Evolutionary conservation across 306 rosid species (phyloP).

Genomic region (Vigna reflexopilosa): DNA sequence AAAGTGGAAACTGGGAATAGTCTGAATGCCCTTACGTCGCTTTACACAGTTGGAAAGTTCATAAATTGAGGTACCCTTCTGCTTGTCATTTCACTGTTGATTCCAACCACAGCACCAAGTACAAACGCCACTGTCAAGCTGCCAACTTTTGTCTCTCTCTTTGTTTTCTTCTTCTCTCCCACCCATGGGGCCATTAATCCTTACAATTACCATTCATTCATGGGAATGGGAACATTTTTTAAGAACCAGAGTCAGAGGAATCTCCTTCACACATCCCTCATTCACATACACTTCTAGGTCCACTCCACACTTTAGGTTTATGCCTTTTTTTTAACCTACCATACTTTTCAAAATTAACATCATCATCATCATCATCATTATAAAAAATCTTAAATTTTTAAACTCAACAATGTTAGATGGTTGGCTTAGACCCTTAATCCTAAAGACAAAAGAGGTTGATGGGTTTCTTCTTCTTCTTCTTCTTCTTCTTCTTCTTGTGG

Average conservation of each 20-base stretch:
- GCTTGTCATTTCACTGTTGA: conserved; percentile 41
- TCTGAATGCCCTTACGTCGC: conserved; percentile 33
- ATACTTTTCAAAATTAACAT: too few species aligned
- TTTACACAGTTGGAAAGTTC: conserved; percentile 45
- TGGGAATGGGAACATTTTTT: neutral
- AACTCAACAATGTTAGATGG: too few species aligned
- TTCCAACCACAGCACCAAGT: conserved; percentile 39
- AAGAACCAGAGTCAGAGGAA: neutral
- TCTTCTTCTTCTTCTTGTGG: neutral
- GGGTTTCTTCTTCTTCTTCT: conserved; percentile 32
- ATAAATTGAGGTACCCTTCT: conserved; percentile 38
- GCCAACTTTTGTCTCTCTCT: conserved; percentile 40
- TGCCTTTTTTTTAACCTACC: neutral
- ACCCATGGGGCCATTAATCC: neutral
- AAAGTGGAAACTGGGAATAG: conserved; percentile 43
- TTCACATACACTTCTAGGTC: neutral
- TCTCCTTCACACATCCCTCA: conserved; percentile 20
- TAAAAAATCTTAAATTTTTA: too few species aligned
- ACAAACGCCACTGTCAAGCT: conserved; percentile 44
- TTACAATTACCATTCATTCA: conserved; percentile 17
- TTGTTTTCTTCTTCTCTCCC: conserved; percentile 31
- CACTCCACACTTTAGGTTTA: conserved; percentile 16
- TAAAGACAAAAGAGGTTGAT: neutral
- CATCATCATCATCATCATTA: too few species aligned
- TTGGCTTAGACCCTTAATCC: too few species aligned